A percentile compares a stretch with the other conserved stretches of the same genome.
These are phyloP conservation scores for Fusarium sacchari DNA, from an alignment of 2,329 filamentous ascomycete species.

Conservation along the genomic window DNA sequence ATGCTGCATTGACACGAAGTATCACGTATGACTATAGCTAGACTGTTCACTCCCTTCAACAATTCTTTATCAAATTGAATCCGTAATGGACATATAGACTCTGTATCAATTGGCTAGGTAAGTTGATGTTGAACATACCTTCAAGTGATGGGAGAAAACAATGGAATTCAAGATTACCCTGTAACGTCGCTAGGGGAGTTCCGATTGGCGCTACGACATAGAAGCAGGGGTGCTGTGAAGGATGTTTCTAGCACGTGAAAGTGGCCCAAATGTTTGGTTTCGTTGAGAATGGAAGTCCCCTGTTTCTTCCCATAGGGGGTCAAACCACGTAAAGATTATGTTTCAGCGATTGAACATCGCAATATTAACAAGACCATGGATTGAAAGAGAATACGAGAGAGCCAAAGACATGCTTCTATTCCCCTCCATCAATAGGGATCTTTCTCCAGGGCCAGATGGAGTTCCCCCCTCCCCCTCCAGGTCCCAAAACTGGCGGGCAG, in stretches of 20 bases:
- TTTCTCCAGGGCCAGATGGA: conserved; percentile 28
- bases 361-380: not conserved
- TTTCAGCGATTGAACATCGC: not conserved
- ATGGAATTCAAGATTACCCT: conserved; percentile 12
- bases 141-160: not conserved
- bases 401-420: not conserved
- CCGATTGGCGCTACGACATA: conserved; percentile 15
- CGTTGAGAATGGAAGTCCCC: conserved; percentile 33
- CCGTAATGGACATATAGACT: not conserved
- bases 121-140: not conserved
- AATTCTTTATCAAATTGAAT: not conserved
- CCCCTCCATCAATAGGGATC: not conserved
- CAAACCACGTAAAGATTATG: not conserved
- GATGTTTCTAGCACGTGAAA: conserved; percentile 39
- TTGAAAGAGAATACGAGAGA: not conserved
- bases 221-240: not conserved
- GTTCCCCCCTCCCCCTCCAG: conserved; percentile 2
- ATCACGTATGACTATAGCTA: accelerated
- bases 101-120: too few species aligned
- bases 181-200: conserved; percentile 9
- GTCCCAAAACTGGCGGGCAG: conserved; percentile 24
- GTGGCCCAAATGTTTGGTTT: conserved; percentile 36
- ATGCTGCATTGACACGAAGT: not conserved
- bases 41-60: not conserved
- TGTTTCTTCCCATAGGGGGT: not conserved